phyloP scores from a whole-genome alignment of 371 early-diverging fungal genomes.

The Umbelopsis sp. region DNA sequence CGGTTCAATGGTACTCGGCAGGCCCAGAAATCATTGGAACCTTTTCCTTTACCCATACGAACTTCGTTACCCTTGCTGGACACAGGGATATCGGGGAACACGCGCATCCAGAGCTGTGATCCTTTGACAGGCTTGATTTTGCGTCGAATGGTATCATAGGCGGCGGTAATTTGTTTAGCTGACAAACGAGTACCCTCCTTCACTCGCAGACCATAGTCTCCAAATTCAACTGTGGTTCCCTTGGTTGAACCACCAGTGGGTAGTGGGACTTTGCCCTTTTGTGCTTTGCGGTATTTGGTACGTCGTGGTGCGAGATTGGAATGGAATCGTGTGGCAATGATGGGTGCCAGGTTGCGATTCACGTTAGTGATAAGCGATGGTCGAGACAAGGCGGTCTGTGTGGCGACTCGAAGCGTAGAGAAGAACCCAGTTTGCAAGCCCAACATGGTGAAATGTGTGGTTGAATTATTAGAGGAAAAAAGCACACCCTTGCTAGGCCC shows the following conservation, averaged over 20 bases:
- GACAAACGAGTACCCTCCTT: conserved; percentile 83
- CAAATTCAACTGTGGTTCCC: conserved; percentile 86
- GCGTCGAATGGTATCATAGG: conserved; percentile 73
- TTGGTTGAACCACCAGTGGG: conserved; percentile 83
- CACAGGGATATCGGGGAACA: conserved; percentile 93
- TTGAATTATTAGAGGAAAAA: background rate
- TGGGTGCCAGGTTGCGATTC: conserved; percentile 8
- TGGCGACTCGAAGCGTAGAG: background rate
- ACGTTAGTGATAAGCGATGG: background rate
- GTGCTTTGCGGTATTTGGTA: conserved; percentile 85
- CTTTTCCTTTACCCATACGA: conserved; percentile 98
- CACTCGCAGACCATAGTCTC: conserved; percentile 89
- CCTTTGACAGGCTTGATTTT: conserved; percentile 90
- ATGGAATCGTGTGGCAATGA: conserved; percentile 44
- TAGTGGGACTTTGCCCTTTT: conserved; percentile 87
- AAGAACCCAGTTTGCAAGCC: conserved; percentile 8
- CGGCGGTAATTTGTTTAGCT: conserved; percentile 83
- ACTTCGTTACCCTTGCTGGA: conserved; percentile 90
- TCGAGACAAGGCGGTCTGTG: conserved; percentile 1
- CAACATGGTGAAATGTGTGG: background rate
- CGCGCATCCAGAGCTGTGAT: conserved; percentile 83
- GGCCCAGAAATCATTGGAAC: conserved; percentile 92
- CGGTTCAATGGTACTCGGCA: conserved; percentile 88
- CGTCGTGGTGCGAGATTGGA: conserved; percentile 78
- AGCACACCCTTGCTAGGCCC: background rate